Evolutionary conservation across 257 asterid species (phyloP).

Genomic region (Galeopsis tetrahit): DNA sequence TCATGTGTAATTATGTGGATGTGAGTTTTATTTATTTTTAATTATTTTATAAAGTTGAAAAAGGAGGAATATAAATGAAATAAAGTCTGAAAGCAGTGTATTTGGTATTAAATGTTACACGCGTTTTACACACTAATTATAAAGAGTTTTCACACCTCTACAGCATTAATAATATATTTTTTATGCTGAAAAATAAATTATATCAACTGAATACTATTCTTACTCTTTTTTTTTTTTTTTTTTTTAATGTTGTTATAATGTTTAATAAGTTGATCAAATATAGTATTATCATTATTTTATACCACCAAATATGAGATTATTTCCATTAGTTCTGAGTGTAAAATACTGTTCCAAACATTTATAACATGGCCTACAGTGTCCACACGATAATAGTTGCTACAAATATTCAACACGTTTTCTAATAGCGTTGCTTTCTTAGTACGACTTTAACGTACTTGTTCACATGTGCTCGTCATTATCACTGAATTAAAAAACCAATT

Average conservation of each 20-base stretch:
- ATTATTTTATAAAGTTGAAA: background rate
- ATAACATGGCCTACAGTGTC: conserved; percentile 22
- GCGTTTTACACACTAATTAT: conserved; percentile 10
- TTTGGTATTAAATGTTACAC: conserved; percentile 2
- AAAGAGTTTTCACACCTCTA: background rate
- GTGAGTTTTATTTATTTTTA: background rate
- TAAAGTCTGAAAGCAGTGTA: background rate
- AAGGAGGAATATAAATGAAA: conserved; percentile 7
- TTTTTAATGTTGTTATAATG: no score
- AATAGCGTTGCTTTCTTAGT: conserved; percentile 9
- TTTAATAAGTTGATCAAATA: no score
- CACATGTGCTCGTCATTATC: conserved; percentile 15
- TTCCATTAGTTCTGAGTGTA: background rate
- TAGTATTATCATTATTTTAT: no score
- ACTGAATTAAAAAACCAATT: background rate
- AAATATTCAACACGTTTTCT: conserved; percentile 41
- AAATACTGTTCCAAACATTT: background rate
- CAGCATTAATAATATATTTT: no score
- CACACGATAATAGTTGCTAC: conserved; percentile 19
- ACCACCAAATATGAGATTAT: background rate
- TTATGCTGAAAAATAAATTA: no score
- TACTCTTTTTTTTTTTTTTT: no score
- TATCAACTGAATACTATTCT: no score
- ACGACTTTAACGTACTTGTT: conserved; percentile 22
- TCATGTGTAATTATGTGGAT: conserved; percentile 20